A percentile compares a stretch with the other conserved stretches of the same genome.
Conservation (phyloP, 2,329 filamentous ascomycete genomes). For the Colletotrichum sp. region DNA sequence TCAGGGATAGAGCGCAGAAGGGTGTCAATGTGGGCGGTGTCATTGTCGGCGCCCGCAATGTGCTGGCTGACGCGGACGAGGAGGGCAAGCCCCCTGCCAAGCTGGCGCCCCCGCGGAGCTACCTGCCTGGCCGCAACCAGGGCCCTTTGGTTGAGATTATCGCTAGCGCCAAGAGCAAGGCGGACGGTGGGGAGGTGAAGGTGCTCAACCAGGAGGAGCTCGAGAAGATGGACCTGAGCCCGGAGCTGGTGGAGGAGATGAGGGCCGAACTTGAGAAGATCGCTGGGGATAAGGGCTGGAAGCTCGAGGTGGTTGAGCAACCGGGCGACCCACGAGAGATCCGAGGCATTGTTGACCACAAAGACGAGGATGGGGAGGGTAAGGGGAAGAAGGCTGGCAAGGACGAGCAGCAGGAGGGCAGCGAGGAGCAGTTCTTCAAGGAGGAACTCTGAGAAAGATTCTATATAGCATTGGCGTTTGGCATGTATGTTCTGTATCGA, state of each 20-base stretch:
- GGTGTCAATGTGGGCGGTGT: constrained; percentile 57
- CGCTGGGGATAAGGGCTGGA: constrained; percentile 78
- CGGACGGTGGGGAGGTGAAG: constrained; percentile 66
- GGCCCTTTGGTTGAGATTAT: constrained; percentile 43
- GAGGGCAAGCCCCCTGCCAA: constrained; percentile 52
- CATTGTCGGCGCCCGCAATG: constrained; percentile 55
- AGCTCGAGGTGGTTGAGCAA: constrained; percentile 78
- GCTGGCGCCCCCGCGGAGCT: constrained; percentile 50
- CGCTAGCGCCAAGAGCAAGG: constrained; percentile 49
- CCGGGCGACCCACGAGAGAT: constrained; percentile 68
- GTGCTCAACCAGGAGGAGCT: constrained; percentile 71
- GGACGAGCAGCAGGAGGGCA: neutral
- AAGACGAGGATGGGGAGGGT: constrained; percentile 36
- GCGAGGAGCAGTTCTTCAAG: constrained; percentile 57
- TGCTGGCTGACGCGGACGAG: constrained; percentile 51
- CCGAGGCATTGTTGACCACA: constrained; percentile 70
- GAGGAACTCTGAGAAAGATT: constrained; percentile 49
- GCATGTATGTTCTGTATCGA: neutral
- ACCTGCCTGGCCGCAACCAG: constrained; percentile 32
- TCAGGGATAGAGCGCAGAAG: constrained; percentile 23
- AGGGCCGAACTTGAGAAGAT: constrained; percentile 70
- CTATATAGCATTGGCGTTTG: constrained; percentile 19
- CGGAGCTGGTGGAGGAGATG: constrained; percentile 72
- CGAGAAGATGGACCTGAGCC: constrained; percentile 69
- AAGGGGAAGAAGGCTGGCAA: constrained; percentile 15